Percentiles rank a stretch among this genome's conserved stretches.
phyloP scores from a whole-genome alignment of 2,329 filamentous ascomycete genomes.

The Diaporthe ilicicola region DNA sequence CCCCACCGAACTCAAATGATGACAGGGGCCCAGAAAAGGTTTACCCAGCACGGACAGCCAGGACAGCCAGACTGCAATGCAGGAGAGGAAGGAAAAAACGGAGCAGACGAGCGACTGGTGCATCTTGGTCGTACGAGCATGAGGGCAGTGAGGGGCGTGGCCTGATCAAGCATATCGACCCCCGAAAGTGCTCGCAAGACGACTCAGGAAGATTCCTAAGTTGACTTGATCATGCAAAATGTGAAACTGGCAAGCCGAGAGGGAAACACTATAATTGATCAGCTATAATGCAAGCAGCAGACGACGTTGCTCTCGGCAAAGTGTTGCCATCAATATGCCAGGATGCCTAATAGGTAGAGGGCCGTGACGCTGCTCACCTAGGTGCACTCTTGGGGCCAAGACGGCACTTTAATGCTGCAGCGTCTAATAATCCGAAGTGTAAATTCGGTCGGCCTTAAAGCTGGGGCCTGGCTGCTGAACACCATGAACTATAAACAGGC shows the following conservation, averaged over 20 bases:
- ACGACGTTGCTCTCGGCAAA: background rate
- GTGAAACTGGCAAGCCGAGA: conserved; percentile 20
- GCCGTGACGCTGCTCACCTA: background rate
- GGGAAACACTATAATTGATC: conserved; percentile 13
- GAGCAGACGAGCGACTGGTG: conserved; percentile 14
- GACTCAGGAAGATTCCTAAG: background rate
- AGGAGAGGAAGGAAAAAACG: conserved; percentile 2
- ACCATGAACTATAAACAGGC: background rate
- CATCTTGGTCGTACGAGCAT: conserved; percentile 16
- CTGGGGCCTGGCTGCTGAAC: background rate
- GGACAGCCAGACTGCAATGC: background rate
- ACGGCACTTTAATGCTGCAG: conserved; percentile 21
- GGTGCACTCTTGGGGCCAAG: background rate
- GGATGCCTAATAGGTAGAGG: background rate
- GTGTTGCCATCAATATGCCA: background rate
- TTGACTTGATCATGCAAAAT: conserved; percentile 15
- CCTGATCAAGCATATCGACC: conserved; percentile 6
- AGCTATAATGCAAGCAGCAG: background rate
- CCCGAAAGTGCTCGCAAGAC: background rate
- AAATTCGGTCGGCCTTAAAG: background rate
- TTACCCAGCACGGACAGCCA: conserved; percentile 11
- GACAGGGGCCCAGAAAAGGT: conserved; percentile 16
- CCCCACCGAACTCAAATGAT: conserved; percentile 24
- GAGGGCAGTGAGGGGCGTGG: background rate
- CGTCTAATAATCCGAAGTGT: conserved; percentile 10